phyloP scores from a whole-genome alignment of 495 filamentous ascomycete species.

The Talaromyces thailandensis region DNA sequence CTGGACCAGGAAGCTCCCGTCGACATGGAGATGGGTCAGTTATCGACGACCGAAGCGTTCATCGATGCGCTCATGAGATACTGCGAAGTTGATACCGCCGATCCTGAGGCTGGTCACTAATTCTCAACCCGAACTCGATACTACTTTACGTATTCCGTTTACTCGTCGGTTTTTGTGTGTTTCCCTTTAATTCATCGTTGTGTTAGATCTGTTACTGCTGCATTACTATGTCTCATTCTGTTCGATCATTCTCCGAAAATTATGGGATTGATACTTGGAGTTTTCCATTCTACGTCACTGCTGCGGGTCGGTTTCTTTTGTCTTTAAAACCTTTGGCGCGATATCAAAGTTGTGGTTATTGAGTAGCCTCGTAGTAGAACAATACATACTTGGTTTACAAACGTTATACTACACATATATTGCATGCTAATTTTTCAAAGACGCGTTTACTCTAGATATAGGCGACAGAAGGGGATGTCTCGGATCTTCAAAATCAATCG shows the following conservation, averaged over 20 bases:
- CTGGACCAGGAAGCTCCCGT: conserved; percentile 76
- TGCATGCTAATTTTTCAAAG: neutral
- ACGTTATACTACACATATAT: neutral
- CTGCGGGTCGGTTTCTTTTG: neutral
- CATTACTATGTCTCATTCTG: neutral
- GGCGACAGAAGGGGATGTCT: no score
- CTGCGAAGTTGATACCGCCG: conserved; percentile 6
- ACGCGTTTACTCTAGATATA: no score
- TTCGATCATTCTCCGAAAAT: neutral
- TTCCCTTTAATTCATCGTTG: neutral
- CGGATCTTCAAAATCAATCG: no score
- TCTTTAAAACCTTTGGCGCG: neutral
- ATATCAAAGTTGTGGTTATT: neutral
- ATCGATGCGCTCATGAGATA: conserved; percentile 65
- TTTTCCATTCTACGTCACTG: neutral
- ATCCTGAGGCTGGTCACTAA: neutral
- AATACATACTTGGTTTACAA: neutral
- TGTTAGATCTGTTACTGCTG: neutral
- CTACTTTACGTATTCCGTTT: neutral
- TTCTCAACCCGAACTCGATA: neutral
- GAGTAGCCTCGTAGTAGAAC: neutral
- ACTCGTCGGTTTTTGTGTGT: neutral
- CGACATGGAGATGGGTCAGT: conserved; percentile 53
- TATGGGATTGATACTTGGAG: neutral
- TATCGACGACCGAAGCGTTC: conserved; percentile 71